Percentiles rank a stretch among this genome's conserved stretches.
These are phyloP conservation scores for Mycena venus DNA, from an alignment of 768 basidiomycete species.

Conservation along the genomic window DNA sequence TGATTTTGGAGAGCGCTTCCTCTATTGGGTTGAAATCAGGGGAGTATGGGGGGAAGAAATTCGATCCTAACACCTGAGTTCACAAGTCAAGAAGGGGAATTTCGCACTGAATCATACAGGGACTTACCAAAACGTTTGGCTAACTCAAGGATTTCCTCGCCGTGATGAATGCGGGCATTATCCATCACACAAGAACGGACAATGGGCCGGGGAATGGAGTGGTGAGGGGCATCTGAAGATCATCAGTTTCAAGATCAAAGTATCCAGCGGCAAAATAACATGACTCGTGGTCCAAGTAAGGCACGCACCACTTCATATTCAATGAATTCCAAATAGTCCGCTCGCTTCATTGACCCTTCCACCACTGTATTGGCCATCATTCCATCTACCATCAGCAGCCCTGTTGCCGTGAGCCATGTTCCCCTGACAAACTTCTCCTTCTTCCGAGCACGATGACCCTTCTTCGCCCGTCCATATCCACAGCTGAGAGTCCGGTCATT, in stretches of 20 bases:
- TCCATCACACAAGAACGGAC: too few relatives aligned
- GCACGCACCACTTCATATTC: neutral
- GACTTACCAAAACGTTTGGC: too few relatives aligned
- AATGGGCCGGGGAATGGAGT: slow-evolving; percentile 29
- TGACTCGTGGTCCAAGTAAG: too few relatives aligned
- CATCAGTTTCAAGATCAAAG: too few relatives aligned
- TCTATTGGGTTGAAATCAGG: slow-evolving; percentile 52
- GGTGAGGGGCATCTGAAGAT: slow-evolving; percentile 41
- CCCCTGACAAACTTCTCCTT: neutral
- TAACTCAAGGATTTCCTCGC: slow-evolving; percentile 40
- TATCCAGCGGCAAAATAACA: too few relatives aligned
- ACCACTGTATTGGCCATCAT: neutral
- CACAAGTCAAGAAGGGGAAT: too few relatives aligned
- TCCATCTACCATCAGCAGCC: neutral
- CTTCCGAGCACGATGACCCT: neutral
- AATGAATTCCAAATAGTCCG: neutral
- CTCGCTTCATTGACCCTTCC: neutral
- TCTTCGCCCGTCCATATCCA: neutral
- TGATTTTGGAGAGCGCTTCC: too few relatives aligned
- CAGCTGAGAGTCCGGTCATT: neutral
- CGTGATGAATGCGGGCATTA: slow-evolving; percentile 51
- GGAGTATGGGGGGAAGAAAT: slow-evolving; percentile 50
- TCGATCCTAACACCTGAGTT: too few relatives aligned
- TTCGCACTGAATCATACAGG: too few relatives aligned
- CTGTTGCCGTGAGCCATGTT: neutral